These are phyloP conservation scores for Marchantia polymorpha DNA, from an alignment of 225 moss, liverwort and hornwort species.

Conservation along the genomic window DNA sequence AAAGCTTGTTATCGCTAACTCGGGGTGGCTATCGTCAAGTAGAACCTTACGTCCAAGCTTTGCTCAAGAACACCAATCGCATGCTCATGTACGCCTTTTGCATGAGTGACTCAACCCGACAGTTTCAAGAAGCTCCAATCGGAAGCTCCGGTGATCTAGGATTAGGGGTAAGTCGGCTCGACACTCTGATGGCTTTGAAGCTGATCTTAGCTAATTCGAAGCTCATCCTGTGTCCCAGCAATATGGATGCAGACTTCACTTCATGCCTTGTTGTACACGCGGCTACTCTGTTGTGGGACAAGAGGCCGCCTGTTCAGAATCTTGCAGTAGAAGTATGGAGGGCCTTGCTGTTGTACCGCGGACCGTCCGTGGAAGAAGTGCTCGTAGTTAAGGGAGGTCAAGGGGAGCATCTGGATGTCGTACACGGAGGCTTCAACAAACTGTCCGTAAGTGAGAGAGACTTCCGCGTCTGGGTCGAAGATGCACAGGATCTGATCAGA, in stretches of 20 bases:
- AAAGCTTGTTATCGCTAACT: slow-evolving; percentile 79
- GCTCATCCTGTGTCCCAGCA: slow-evolving; percentile 81
- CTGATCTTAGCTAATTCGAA: slow-evolving; percentile 75
- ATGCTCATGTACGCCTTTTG: slow-evolving; percentile 93
- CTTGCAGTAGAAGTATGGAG: slow-evolving; percentile 85
- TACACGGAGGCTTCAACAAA: slow-evolving; percentile 85
- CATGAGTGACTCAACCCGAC: slow-evolving; percentile 47
- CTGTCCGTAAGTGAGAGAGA: slow-evolving; percentile 51
- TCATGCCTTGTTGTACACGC: slow-evolving; percentile 69
- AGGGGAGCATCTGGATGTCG: slow-evolving; percentile 65
- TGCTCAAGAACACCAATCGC: slow-evolving; percentile 86
- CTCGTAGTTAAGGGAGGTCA: slow-evolving; percentile 72
- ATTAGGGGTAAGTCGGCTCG: slow-evolving; percentile 51
- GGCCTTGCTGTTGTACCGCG: slow-evolving; percentile 67
- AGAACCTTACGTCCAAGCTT: slow-evolving; percentile 85
- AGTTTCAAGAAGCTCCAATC: slow-evolving; percentile 52
- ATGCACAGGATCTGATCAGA: slow-evolving; percentile 46
- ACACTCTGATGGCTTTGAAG: slow-evolving; percentile 69
- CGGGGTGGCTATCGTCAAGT: slow-evolving; percentile 90
- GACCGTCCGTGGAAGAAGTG: slow-evolving; percentile 74
- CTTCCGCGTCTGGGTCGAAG: slow-evolving; percentile 70
- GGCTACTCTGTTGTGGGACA: slow-evolving; percentile 67
- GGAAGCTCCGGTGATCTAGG: slow-evolving; percentile 49
- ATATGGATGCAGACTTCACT: slow-evolving; percentile 70
- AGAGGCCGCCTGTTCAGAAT: slow-evolving; percentile 50